Evolutionary conservation across 371 early-diverging fungal genomes (phyloP).

Genomic region (Apophysomyces variabilis): DNA sequence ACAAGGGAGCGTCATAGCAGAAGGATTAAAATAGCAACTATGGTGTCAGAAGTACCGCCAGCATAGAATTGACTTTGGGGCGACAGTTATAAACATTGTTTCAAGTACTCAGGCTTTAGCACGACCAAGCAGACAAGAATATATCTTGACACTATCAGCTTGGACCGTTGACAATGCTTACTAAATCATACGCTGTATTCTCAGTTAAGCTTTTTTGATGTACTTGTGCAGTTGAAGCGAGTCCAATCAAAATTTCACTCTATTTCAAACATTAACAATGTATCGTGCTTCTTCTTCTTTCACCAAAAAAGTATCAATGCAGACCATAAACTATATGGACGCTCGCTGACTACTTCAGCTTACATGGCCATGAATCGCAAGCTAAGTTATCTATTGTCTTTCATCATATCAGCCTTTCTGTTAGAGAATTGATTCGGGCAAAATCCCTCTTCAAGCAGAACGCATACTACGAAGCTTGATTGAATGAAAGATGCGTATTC

Average conservation of each 20-base stretch:
- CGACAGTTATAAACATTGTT: neutral
- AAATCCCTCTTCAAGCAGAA: no score
- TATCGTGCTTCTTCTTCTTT: neutral
- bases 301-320: neutral
- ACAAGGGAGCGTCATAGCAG: neutral
- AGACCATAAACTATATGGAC: no score
- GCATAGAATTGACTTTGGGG: neutral
- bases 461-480: no score
- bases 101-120: neutral
- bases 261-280: neutral
- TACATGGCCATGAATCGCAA: neutral
- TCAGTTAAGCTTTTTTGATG: neutral
- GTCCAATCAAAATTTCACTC: neutral
- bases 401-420: neutral
- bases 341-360: neutral
- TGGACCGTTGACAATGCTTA: neutral
- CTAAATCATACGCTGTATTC: neutral
- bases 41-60: neutral
- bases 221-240: neutral
- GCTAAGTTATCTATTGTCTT: neutral
- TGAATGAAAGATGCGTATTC: no score
- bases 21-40: neutral
- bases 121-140: conserved; percentile 4
- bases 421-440: neutral
- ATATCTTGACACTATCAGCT: neutral